phyloP scores from a whole-genome alignment of 2,329 filamentous ascomycete genomes.

The Diaporthe velutina region DNA sequence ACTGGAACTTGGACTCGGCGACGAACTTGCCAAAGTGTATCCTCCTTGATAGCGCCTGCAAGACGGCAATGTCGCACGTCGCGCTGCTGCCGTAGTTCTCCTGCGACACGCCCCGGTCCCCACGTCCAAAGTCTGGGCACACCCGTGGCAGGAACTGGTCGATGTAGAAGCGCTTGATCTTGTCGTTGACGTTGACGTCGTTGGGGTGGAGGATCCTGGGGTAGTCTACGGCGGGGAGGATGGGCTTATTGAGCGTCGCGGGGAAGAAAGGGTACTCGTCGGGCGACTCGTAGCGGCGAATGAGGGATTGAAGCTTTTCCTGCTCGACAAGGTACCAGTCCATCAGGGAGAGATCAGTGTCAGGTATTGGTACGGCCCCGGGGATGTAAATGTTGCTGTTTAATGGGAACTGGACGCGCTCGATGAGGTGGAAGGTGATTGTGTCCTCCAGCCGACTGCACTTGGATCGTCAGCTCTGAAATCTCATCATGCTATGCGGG shows the following conservation, averaged over 20 bases:
- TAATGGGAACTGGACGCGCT: constrained; percentile 96
- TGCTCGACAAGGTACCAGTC: constrained; percentile 95
- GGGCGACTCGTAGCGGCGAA: constrained; percentile 94
- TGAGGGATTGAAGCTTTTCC: constrained; percentile 90
- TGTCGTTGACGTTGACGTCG: constrained; percentile 88
- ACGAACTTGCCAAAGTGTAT: constrained; percentile 99
- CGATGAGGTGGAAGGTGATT: constrained; percentile 96
- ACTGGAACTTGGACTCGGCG: constrained; percentile 92
- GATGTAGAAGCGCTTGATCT: constrained; percentile 89
- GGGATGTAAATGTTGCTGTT: constrained; percentile 89
- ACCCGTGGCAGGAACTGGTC: constrained; percentile 85
- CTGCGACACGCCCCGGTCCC: constrained; percentile 84
- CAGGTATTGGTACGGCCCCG: constrained; percentile 83
- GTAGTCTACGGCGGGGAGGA: constrained; percentile 90
- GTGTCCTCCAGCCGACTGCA: constrained; percentile 94
- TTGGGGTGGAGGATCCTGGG: constrained; percentile 90
- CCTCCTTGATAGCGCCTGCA: constrained; percentile 89
- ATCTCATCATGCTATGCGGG: too few species aligned
- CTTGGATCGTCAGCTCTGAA: background rate
- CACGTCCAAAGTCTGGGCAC: constrained; percentile 81
- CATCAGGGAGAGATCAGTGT: constrained; percentile 81
- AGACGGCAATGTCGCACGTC: constrained; percentile 88
- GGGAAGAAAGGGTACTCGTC: constrained; percentile 99
- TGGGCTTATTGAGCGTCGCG: constrained; percentile 79
- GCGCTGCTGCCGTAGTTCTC: constrained; percentile 97